Base-by-base conservation (phyloP, 805 yeast species). In the Ogataea corticis region DNA sequence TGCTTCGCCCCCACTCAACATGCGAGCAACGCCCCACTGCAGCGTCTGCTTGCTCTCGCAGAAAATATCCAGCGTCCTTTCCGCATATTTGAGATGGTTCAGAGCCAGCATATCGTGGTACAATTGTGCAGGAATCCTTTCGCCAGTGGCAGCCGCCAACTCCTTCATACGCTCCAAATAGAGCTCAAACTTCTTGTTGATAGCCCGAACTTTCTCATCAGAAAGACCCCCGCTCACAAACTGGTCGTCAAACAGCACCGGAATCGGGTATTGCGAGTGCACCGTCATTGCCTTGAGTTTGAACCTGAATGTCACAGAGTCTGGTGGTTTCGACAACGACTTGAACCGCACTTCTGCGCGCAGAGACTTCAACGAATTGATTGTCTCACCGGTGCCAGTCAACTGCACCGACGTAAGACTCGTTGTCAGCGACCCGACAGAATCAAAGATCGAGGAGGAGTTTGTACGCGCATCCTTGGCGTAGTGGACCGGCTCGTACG, bases 241-340 rank as follows among this genome's bases (percentile, higher is more conserved):
- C 15, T 37, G 14, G 4, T 66, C 49, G 15, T 69, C 66, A n/a
- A 75, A 47, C 41, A 66, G 66, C 14, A 74, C 56, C 14, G 80
- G 79, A 33, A 75, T 70, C 2, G 52, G 47, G 4, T 33, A 15
- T 5, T 23, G 16, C 3, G 60, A 50, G 9, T 32, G 27, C 1
- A 55, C 5, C 18, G 49, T 52, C 31, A 49, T 27, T 1, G 46
- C 45, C 18, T 33, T 45, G 33, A 57, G 33, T 1, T 18, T 18
- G 13, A 46, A 18, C 16, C 38, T 40, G n/a, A 48, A 41, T 4
- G 29, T 13, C 9, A 40, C 18, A 1, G 46, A 15, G 10, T 31
- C 25, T 2, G 60, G 60, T 1, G 52, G 54, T n/a, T 18, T 31
- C 9, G 44, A 18, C 19, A 4, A 19, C 16, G 51, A 32, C 16